These are phyloP conservation scores for Colletotrichum sp. DNA, from an alignment of 2,329 filamentous ascomycete species.

Conservation along the genomic window DNA sequence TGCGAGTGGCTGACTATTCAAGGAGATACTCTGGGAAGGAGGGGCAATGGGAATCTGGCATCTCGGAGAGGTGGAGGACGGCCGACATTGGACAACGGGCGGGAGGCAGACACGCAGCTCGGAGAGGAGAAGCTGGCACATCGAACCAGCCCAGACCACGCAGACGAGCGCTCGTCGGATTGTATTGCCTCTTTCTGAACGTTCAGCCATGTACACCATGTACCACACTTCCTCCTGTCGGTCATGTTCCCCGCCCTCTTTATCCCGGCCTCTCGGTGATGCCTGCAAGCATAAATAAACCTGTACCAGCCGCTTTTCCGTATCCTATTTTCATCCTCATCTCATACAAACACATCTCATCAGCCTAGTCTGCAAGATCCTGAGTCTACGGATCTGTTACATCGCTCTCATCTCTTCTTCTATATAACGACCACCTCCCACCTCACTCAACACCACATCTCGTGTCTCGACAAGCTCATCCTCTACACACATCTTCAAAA, in stretches of 20 bases:
- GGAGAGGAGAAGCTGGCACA: not conserved
- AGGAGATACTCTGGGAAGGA: slow-evolving; percentile 21
- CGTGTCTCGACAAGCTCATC: not conserved
- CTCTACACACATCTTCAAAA: slow-evolving; percentile 22
- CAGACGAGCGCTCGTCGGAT: slow-evolving; percentile 5
- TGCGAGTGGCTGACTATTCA: not conserved
- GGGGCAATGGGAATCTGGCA: slow-evolving; percentile 12
- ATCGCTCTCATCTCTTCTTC: not conserved
- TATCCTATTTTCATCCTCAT: not conserved
- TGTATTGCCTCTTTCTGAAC: slow-evolving; percentile 14
- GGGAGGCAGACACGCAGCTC: not conserved
- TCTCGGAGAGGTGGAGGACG: slow-evolving; percentile 20
- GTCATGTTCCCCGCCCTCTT: slow-evolving; percentile 1
- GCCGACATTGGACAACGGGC: not conserved
- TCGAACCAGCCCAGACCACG: not conserved
- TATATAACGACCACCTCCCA: slow-evolving; percentile 13
- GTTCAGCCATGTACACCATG: not conserved
- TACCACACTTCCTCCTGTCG: not conserved
- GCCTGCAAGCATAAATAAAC: slow-evolving; percentile 18
- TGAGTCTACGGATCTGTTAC: not conserved
- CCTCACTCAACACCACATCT: not conserved
- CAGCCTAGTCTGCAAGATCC: slow-evolving; percentile 1
- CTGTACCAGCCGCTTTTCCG: not conserved
- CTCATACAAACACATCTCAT: slow-evolving; percentile 7
- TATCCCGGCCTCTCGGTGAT: slow-evolving; percentile 1